phyloP scores from a whole-genome alignment of 495 filamentous ascomycete genomes.

The Neurospora sp. region DNA sequence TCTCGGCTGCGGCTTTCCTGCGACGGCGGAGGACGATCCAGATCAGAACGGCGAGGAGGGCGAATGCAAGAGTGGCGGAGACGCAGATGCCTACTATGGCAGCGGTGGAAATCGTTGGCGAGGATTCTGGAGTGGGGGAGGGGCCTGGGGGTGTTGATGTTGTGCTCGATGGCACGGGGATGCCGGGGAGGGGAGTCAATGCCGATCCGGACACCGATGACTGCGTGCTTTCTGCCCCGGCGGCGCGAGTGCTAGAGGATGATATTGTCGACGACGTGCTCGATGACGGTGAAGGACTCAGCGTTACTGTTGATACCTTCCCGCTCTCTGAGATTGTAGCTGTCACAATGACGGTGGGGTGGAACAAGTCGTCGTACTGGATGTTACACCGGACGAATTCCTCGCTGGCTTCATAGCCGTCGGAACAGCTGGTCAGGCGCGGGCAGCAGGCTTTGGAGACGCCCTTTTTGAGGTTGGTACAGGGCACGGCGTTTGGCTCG shows the following conservation, averaged over 20 bases:
- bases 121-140: neutral
- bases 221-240: neutral
- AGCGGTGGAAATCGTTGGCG: neutral
- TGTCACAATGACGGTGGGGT: neutral
- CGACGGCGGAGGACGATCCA: neutral
- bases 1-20: neutral
- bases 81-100: neutral
- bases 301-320: neutral
- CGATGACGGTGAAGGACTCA: neutral
- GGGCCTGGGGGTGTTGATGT: neutral
- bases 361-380: neutral
- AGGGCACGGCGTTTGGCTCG: conserved; percentile 1
- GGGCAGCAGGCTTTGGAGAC: conserved; percentile 8
- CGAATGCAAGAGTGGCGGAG: neutral
- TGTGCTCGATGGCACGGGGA: neutral
- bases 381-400: neutral
- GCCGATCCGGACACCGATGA: neutral
- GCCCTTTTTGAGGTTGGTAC: conserved; percentile 5
- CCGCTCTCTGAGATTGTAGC: neutral
- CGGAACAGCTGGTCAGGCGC: conserved; percentile 6
- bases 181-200: neutral
- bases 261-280: neutral
- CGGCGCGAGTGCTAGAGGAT: neutral
- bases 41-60: neutral
- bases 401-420: neutral